These are phyloP conservation scores for Sarocladiaceae sp. DNA, from an alignment of 2,329 filamentous ascomycete species.

Conservation along the genomic window DNA sequence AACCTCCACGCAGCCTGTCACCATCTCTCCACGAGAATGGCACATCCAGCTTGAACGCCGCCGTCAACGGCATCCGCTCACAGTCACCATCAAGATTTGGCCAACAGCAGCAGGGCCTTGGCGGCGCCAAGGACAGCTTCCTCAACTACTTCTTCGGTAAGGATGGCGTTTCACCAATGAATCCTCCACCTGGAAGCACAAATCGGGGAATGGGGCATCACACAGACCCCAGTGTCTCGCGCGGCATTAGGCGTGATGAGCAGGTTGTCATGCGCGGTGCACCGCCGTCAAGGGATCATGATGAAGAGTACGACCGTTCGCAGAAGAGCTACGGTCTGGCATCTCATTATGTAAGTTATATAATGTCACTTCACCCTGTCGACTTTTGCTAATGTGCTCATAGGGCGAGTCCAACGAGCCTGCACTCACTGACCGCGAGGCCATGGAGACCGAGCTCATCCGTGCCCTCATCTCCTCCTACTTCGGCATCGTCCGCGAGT, in stretches of 20 bases:
- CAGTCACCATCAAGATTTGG: constrained; percentile 43
- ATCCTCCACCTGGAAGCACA: constrained; percentile 13
- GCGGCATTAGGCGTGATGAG: constrained; percentile 72
- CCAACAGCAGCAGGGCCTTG: constrained; percentile 44
- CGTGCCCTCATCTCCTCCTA: constrained; percentile 95
- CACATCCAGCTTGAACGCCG: constrained; percentile 53
- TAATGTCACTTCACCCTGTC: neutral
- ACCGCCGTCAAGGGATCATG: constrained; percentile 18
- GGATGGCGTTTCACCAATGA: constrained; percentile 57
- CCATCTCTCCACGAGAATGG: constrained; percentile 72
- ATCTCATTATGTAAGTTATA: constrained; percentile 58
- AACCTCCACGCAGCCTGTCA: constrained; percentile 71
- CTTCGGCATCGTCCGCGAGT: constrained; percentile 98
- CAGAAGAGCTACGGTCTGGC: constrained; percentile 37
- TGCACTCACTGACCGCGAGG: constrained; percentile 89
- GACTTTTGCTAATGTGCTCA: neutral
- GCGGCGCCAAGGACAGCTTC: constrained; percentile 80
- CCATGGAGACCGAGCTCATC: constrained; percentile 96
- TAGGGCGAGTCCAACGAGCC: constrained; percentile 67
- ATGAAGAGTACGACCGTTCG: constrained; percentile 40
- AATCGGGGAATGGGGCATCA: constrained; percentile 72
- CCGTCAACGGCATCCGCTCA: constrained; percentile 61
- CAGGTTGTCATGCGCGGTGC: constrained; percentile 49
- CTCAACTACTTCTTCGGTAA: constrained; percentile 99
- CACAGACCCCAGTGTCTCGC: constrained; percentile 75